phyloP scores from a whole-genome alignment of 371 early-diverging fungal genomes.

The Mortierella sp. region DNA sequence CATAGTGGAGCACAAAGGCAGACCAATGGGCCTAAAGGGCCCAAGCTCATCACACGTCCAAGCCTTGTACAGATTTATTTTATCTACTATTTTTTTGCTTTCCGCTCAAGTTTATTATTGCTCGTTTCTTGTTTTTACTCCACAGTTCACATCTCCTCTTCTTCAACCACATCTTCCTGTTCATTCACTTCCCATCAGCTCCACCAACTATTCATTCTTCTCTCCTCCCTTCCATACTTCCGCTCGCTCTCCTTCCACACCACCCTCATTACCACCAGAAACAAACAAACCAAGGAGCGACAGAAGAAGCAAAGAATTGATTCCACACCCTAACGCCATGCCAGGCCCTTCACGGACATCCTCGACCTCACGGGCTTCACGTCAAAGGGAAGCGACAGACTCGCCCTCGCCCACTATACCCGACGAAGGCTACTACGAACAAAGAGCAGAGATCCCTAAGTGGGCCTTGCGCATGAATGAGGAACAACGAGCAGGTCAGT shows the following conservation, averaged over 20 bases:
- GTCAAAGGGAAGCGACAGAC: constrained; percentile 13
- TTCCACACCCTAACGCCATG: constrained; percentile 22
- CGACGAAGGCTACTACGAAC: constrained; percentile 80
- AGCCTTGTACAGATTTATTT: neutral
- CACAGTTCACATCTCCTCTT: too few species aligned
- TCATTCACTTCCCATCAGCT: neutral
- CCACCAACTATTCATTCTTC: neutral
- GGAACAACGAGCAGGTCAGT: constrained; percentile 76
- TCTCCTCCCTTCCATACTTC: neutral
- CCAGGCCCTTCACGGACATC: constrained; percentile 36
- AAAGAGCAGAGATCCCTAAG: constrained; percentile 67
- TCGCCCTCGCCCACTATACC: constrained; percentile 40
- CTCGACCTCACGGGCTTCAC: constrained; percentile 36
- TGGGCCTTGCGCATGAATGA: constrained; percentile 68
- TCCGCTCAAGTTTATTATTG: neutral
- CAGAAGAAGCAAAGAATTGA: neutral
- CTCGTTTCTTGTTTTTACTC: neutral
- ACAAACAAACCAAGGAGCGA: neutral
- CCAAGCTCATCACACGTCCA: constrained; percentile 2
- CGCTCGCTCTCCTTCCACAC: neutral
- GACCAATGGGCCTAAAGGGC: neutral
- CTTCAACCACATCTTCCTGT: neutral
- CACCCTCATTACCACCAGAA: neutral
- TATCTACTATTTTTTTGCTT: neutral
- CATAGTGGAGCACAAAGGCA: neutral